These are phyloP conservation scores for Gracilariopsis chorda DNA, from an alignment of 23 red algal species.

Conservation along the genomic window DNA sequence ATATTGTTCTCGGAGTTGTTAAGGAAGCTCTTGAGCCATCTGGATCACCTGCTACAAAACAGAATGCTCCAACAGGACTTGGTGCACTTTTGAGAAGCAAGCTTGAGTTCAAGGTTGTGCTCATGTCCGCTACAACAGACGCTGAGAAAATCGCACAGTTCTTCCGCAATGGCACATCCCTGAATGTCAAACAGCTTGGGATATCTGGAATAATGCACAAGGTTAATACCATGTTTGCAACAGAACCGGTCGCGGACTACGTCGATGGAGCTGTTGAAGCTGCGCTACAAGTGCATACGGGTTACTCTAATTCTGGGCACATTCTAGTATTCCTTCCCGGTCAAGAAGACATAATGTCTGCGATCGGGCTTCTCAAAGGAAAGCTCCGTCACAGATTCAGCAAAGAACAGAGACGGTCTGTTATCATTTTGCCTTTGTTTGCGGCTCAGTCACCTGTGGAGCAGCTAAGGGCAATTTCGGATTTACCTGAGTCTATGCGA, in stretches of 20 bases:
- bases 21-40: slow-evolving; percentile 43
- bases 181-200: slow-evolving; percentile 31
- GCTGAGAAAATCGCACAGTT: slow-evolving; percentile 61
- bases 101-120: slow-evolving; percentile 77
- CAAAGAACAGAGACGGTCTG: background rate
- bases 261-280: slow-evolving; percentile 76
- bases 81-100: slow-evolving; percentile 20
- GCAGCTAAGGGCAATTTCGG: slow-evolving; percentile 60
- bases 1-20: slow-evolving; percentile 81
- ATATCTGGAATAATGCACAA: slow-evolving; percentile 72
- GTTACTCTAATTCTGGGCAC: slow-evolving; percentile 67
- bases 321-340: slow-evolving; percentile 95
- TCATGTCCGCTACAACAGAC: slow-evolving; percentile 92
- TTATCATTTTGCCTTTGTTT: slow-evolving; percentile 60
- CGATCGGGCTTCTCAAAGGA: slow-evolving; percentile 64
- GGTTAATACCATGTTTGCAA: slow-evolving; percentile 73
- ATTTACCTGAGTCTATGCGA: background rate
- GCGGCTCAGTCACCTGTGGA: slow-evolving; percentile 61
- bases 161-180: slow-evolving; percentile 17
- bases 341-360: slow-evolving; percentile 93
- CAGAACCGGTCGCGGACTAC: slow-evolving; percentile 69
- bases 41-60: background rate
- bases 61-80: background rate
- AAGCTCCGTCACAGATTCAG: slow-evolving; percentile 16
- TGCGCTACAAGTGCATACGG: slow-evolving; percentile 79